phyloP scores from a whole-genome alignment of 805 yeast species.

The Lipomyces kockii region DNA sequence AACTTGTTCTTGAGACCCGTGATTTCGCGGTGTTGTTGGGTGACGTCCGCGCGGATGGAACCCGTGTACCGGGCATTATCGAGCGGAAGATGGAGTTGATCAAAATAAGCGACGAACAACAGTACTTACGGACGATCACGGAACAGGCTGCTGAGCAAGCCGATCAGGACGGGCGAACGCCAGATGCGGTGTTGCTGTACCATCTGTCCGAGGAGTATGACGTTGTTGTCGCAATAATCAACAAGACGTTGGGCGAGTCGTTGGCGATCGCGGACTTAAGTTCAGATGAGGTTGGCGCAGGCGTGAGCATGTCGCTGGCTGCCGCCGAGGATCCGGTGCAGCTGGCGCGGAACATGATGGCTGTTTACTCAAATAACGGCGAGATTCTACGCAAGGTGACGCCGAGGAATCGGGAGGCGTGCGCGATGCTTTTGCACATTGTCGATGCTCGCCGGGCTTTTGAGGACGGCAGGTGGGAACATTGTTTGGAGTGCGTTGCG shows the following conservation, averaged over 20 bases:
- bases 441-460: conserved; percentile 68
- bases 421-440: conserved; percentile 65
- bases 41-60: conserved; percentile 76
- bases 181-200: conserved; percentile 82
- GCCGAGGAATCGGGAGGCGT: conserved; percentile 63
- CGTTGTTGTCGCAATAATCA: conserved; percentile 74
- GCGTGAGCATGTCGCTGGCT: conserved; percentile 43
- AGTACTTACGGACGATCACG: conserved; percentile 70
- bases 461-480: conserved; percentile 62
- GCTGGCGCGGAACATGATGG: conserved; percentile 48
- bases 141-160: conserved; percentile 85
- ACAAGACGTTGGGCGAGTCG: conserved; percentile 76
- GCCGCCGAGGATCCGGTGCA: conserved; percentile 47
- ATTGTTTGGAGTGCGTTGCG: conserved; percentile 58
- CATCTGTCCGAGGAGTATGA: conserved; percentile 88
- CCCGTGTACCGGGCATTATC: conserved; percentile 78
- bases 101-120: conserved; percentile 59
- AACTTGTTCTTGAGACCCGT: conserved; percentile 81
- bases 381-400: conserved; percentile 62
- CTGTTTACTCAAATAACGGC: conserved; percentile 56
- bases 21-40: conserved; percentile 84
- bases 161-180: conserved; percentile 86
- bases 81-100: conserved; percentile 75
- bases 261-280: conserved; percentile 72
- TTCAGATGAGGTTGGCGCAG: conserved; percentile 42